Percentiles rank a stretch among this genome's conserved stretches.
Evolutionary conservation across 768 basidiomycete species (phyloP).

Genomic region (Boletus fagicola): DNA sequence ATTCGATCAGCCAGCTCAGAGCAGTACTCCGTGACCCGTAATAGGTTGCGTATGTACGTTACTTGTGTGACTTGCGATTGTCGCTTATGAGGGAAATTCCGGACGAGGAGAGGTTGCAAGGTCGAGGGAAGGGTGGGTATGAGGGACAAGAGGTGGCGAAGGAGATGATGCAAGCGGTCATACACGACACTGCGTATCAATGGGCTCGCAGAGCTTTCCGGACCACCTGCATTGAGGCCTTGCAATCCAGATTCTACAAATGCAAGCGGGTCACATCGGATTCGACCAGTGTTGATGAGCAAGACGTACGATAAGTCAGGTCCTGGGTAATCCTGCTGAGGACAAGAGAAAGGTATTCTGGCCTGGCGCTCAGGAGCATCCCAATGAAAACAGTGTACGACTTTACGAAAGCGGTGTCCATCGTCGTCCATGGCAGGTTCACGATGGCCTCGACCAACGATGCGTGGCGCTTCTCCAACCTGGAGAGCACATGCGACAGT

Average conservation of each 20-base stretch:
- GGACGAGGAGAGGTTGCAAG: slow-evolving; percentile 78
- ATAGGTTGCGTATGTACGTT: slow-evolving; percentile 87
- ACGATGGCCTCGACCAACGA: slow-evolving; percentile 84
- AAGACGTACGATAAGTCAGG: slow-evolving; percentile 80
- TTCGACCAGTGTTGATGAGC: not conserved
- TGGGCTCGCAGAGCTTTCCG: slow-evolving; percentile 65
- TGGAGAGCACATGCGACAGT: slow-evolving; percentile 88
- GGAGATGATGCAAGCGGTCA: slow-evolving; percentile 79
- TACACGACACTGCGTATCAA: slow-evolving; percentile 83
- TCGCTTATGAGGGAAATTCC: slow-evolving; percentile 91
- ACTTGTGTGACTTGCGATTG: slow-evolving; percentile 76
- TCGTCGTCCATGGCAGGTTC: slow-evolving; percentile 88
- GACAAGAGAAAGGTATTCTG: slow-evolving; percentile 86
- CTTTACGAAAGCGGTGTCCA: slow-evolving; percentile 81
- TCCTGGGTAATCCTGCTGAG: slow-evolving; percentile 80
- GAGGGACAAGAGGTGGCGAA: slow-evolving; percentile 83
- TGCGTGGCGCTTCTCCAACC: slow-evolving; percentile 78
- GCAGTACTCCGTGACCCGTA: slow-evolving; percentile 83
- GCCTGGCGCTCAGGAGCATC: slow-evolving; percentile 86
- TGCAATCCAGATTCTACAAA: slow-evolving; percentile 67
- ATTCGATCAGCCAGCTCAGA: slow-evolving; percentile 83
- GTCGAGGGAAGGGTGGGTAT: slow-evolving; percentile 91
- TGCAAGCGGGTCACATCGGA: slow-evolving; percentile 5
- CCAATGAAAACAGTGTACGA: slow-evolving; percentile 88
- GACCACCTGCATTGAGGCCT: slow-evolving; percentile 52